Base-by-base conservation (phyloP, 1,139 yeast genomes). In the Suhomyces kunorum region DNA sequence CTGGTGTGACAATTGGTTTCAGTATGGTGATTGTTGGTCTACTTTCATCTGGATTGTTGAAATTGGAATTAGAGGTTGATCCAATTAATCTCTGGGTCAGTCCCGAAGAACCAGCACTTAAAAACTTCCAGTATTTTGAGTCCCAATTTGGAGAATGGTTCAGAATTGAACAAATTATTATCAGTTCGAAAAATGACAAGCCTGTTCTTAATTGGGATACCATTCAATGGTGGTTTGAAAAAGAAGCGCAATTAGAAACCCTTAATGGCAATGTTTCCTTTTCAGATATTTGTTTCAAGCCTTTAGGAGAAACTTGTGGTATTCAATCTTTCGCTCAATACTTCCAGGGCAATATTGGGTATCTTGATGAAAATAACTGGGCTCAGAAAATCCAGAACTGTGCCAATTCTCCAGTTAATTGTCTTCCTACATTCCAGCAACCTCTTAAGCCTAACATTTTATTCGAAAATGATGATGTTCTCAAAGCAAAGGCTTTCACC, bases 61-160 rank as follows among this genome's bases (percentile, higher is more conserved):
- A 65, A 35, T 68, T 83, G 44, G 63, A 79, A 30, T 68, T 90
- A 23, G 98, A 90, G 56, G 81, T 81, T 1, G 71, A 85, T 50
- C 98, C 98, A 0, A 78, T 86, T 1, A 78, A 81, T 46, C 66
- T 92, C 28, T 92, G 98, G 98, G 98, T 92, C 0, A 83, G 94
- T 50, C 83, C 94, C 1, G 57, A 66, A 16, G 87, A 94, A n/a
- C 79, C 77, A 5, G 89, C 89, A 12, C 83, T 74, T 44, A 68
- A 76, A 32, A 83, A 92, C 54, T 82, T 83, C 55, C 67, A 74
- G 39, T 81, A 73, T 51, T 92, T 82, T 56, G 96, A 92, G 56
- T 71, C 74, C 12, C 77, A 80, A 43, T 92, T 92, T 63, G 97
- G 98, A 0, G 96, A 95, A 31, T 92, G 94, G 71, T 92, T 84